Evolutionary conservation across 352 stramenopile genomes (phyloP).

Genomic region (Phytopythium kandeliae): DNA sequence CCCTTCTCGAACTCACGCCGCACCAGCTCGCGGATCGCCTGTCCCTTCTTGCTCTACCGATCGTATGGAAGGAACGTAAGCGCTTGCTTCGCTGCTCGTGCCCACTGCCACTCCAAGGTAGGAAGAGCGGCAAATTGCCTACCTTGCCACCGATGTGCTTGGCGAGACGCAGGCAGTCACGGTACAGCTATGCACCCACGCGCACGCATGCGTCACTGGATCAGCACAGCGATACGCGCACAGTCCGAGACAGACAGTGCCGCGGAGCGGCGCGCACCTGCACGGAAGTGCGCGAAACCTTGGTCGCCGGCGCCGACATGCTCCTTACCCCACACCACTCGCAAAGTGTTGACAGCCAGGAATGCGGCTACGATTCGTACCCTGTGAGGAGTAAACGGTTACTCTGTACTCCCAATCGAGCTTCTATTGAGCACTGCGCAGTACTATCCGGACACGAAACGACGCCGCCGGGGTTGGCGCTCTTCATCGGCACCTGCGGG

Average conservation of each 20-base stretch:
- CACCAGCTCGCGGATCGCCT: constrained; percentile 66
- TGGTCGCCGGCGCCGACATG: constrained; percentile 42
- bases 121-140: too few species aligned
- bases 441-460: constrained; percentile 8
- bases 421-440: neutral
- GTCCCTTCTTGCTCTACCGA: constrained; percentile 73
- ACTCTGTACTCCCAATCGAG: neutral
- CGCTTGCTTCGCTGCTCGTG: too few species aligned
- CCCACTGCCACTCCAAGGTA: too few species aligned
- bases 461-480: neutral
- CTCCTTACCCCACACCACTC: neutral
- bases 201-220: neutral
- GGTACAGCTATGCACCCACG: constrained; percentile 50
- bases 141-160: constrained; percentile 86
- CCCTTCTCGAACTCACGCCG: constrained; percentile 80
- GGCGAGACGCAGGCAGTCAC: constrained; percentile 76
- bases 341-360: constrained; percentile 2
- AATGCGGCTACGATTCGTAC: neutral
- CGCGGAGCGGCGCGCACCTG: constrained; percentile 27
- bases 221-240: neutral
- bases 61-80: too few species aligned
- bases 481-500: neutral
- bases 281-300: constrained; percentile 70
- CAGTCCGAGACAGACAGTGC: neutral
- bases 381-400: neutral